These are phyloP conservation scores for Barbarea vulgaris DNA, from an alignment of 345 rosid genomes.

Conservation along the genomic window DNA sequence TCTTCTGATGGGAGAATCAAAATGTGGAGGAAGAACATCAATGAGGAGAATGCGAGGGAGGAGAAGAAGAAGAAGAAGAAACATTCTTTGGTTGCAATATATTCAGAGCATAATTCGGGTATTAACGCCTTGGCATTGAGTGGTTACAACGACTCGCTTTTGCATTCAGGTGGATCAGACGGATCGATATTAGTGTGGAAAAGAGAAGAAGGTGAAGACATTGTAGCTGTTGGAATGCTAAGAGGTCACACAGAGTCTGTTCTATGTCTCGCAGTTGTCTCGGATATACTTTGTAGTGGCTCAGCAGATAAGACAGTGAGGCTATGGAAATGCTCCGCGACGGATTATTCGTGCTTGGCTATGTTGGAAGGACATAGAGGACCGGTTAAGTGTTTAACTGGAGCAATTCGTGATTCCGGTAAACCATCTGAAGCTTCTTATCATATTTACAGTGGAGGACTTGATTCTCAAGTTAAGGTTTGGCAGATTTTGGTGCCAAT, in stretches of 20 bases:
- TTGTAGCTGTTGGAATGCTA: constrained; percentile 58
- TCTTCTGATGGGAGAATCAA: constrained; percentile 84
- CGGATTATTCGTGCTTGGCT: constrained; percentile 62
- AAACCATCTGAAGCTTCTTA: constrained; percentile 42
- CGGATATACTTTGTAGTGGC: constrained; percentile 74
- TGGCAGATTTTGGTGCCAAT: constrained; percentile 64
- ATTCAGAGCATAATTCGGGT: constrained; percentile 75
- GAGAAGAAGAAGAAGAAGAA: constrained; percentile 45
- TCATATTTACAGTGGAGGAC: constrained; percentile 75
- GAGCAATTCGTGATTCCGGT: constrained; percentile 48
- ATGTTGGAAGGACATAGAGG: constrained; percentile 79
- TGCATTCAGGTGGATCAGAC: constrained; percentile 81
- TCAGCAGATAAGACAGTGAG: constrained; percentile 82
- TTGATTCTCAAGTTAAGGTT: constrained; percentile 84
- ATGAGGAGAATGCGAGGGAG: constrained; percentile 6
- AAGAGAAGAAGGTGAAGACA: constrained; percentile 47
- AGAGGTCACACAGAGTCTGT: constrained; percentile 80
- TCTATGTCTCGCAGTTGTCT: constrained; percentile 61
- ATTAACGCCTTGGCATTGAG: constrained; percentile 80
- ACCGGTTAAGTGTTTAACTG: constrained; percentile 88
- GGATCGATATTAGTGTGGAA: constrained; percentile 75
- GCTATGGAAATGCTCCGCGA: constrained; percentile 57
- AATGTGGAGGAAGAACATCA: constrained; percentile 63
- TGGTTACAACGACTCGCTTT: constrained; percentile 45
- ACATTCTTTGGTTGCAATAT: constrained; percentile 53